These are phyloP conservation scores for Leccinum obscurum DNA, from an alignment of 768 basidiomycete genomes.

Conservation along the genomic window DNA sequence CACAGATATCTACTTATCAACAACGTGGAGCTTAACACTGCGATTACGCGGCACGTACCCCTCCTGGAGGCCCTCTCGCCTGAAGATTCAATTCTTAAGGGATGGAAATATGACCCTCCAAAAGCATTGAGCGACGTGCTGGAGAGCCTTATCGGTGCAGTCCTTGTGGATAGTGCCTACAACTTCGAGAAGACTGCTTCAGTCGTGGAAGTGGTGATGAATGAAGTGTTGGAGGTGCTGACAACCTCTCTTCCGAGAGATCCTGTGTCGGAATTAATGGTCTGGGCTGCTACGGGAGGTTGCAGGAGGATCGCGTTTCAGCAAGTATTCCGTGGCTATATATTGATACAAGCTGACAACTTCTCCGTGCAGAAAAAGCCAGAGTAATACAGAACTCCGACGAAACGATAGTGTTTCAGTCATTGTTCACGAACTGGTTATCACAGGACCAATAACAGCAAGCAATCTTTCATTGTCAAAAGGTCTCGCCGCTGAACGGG, in stretches of 20 bases:
- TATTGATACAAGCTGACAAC: conserved; percentile 3
- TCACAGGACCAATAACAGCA: conserved; percentile 64
- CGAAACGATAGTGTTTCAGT: conserved; percentile 55
- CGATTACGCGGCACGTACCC: conserved; percentile 62
- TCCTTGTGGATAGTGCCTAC: conserved; percentile 79
- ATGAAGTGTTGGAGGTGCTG: conserved; percentile 61
- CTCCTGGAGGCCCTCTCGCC: conserved; percentile 55
- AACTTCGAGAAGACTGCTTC: conserved; percentile 66
- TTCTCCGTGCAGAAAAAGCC: conserved; percentile 37
- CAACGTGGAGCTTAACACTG: conserved; percentile 62
- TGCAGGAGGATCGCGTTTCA: conserved; percentile 52
- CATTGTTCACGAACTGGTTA: conserved; percentile 53
- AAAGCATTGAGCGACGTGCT: conserved; percentile 84
- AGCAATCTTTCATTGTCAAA: conserved; percentile 61
- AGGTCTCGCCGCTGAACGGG: conserved; percentile 65
- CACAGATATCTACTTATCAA: conserved; percentile 74
- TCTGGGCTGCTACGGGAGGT: conserved; percentile 61
- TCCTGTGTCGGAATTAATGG: conserved; percentile 69
- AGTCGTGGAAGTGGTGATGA: conserved; percentile 64
- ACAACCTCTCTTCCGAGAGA: conserved; percentile 62
- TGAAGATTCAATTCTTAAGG: conserved; percentile 61
- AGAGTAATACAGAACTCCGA: conserved; percentile 43
- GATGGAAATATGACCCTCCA: conserved; percentile 85
- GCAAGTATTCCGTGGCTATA: conserved; percentile 34
- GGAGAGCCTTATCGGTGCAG: conserved; percentile 81